phyloP scores from a whole-genome alignment of 257 asterid species.

The Thymus mandschuricus region DNA sequence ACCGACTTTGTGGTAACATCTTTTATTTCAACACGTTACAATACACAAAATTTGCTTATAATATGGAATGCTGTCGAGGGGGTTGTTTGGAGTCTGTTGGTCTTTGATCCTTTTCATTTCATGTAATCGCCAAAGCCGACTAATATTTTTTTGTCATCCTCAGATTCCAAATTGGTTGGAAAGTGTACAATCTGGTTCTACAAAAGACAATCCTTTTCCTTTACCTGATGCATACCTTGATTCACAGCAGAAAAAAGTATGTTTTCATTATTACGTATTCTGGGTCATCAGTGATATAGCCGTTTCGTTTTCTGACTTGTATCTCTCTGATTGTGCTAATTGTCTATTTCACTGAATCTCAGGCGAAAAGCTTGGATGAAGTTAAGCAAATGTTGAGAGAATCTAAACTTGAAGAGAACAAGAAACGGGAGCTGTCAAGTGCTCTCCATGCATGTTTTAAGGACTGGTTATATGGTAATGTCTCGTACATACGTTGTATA shows the following conservation, averaged over 20 bases:
- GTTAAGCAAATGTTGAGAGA: constrained; percentile 76
- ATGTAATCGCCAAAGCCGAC: background rate
- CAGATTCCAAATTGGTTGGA: constrained; percentile 91
- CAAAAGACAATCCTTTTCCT: constrained; percentile 79
- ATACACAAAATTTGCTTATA: background rate
- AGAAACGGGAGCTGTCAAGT: constrained; percentile 81
- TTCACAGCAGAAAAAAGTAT: constrained; percentile 83
- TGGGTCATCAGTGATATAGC: background rate
- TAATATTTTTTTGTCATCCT: constrained; percentile 28
- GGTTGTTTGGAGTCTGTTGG: constrained; percentile 14
- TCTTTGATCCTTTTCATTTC: constrained; percentile 16
- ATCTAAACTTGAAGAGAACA: constrained; percentile 80
- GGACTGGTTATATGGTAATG: constrained; percentile 95
- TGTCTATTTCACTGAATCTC: constrained; percentile 35
- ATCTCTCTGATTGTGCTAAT: constrained; percentile 19
- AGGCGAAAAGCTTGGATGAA: constrained; percentile 75
- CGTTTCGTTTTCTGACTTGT: constrained; percentile 3
- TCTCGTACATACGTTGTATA: background rate
- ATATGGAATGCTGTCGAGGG: constrained; percentile 9
- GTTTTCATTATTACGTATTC: constrained; percentile 27
- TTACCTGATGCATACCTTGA: constrained; percentile 82
- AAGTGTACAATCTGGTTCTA: constrained; percentile 67
- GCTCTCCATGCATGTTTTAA: constrained; percentile 87
- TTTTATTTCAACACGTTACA: constrained; percentile 10
- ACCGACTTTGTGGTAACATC: constrained; percentile 69